Evolutionary conservation across 331 rosid species (phyloP), one percentile per base, ranked within the genome.

Genomic region (Pyracantha coccinea): DNA sequence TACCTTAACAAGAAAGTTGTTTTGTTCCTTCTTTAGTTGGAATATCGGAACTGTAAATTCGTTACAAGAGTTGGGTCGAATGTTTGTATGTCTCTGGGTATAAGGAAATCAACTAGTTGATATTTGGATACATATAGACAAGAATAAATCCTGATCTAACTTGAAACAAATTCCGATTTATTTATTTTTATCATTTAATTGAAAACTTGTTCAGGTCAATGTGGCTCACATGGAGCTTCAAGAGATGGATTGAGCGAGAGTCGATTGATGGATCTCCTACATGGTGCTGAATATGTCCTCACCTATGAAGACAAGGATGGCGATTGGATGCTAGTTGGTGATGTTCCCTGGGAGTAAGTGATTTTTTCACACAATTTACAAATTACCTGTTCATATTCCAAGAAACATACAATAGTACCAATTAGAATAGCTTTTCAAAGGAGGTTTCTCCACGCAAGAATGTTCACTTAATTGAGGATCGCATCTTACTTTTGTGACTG

Each of bases 271-370:
- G 93, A 93, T 70, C 96, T 93, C 11, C 88, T 93, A 52, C 91
- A 91, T 79, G 94, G 96, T 71, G 89, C 97, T 69, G 97, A 93
- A 81, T 91, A 88, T 79, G 95, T 94, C 77, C 91, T 91, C 81
- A 91, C 98, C 57, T 91, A 85, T 82, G 95, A 90, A 86, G 96
- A 91, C 77, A 91, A 90, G 74, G 96, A 88, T 78, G 88, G 85
- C 19, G 97, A 91, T 63, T 93, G 98, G 98, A 91, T 93, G 96
- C 86, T 91, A 38, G 45, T 38, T 38, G 45, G 45, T 38, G 45
- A 38, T 38, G 45, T 38, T 38, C 45, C 45, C 14, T 93, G 93
- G 97, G 81, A 81, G 97, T 93, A 90, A 89, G 97, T 87, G 63
- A 69, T 7, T 41, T 47, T 38, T 58, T 78, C 15, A 50, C 63